These are phyloP conservation scores for Talaromyces sp. DNA, from an alignment of 2,329 filamentous ascomycete genomes.

Conservation along the genomic window DNA sequence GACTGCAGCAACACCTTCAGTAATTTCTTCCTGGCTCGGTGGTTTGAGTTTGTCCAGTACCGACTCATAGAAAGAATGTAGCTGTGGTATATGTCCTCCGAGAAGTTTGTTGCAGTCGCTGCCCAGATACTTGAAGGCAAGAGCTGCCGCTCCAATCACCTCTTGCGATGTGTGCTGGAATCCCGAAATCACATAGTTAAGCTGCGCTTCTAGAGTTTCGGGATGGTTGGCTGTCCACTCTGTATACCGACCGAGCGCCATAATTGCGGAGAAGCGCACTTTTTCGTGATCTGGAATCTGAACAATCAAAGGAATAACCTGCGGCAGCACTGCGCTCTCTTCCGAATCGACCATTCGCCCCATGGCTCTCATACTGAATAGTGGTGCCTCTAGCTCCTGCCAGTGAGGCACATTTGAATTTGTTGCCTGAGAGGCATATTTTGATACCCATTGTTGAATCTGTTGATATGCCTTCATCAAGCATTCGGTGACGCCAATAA, in stretches of 20 bases:
- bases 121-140: constrained; percentile 96
- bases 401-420: constrained; percentile 79
- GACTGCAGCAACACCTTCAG: constrained; percentile 89
- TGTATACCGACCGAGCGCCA: constrained; percentile 94
- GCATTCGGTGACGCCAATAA: constrained; percentile 90
- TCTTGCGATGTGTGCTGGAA: constrained; percentile 88
- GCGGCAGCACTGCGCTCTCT: constrained; percentile 80
- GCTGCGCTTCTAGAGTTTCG: constrained; percentile 85
- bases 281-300: constrained; percentile 96
- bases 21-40: constrained; percentile 89
- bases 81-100: constrained; percentile 74
- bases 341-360: constrained; percentile 92
- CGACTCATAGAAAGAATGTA: constrained; percentile 89
- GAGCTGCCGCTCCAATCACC: constrained; percentile 83
- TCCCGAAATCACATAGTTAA: constrained; percentile 91
- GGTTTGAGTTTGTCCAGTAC: constrained; percentile 82
- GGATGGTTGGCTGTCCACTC: constrained; percentile 96
- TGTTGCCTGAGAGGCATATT: constrained; percentile 72
- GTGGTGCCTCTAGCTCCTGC: constrained; percentile 91
- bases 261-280: constrained; percentile 96
- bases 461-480: constrained; percentile 81
- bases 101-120: constrained; percentile 88
- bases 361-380: constrained; percentile 94
- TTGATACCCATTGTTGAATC: constrained; percentile 84
- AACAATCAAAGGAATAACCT: constrained; percentile 88